These are phyloP conservation scores for Syncephalastrum sp. DNA, from an alignment of 371 early-diverging fungal species.

Conservation along the genomic window DNA sequence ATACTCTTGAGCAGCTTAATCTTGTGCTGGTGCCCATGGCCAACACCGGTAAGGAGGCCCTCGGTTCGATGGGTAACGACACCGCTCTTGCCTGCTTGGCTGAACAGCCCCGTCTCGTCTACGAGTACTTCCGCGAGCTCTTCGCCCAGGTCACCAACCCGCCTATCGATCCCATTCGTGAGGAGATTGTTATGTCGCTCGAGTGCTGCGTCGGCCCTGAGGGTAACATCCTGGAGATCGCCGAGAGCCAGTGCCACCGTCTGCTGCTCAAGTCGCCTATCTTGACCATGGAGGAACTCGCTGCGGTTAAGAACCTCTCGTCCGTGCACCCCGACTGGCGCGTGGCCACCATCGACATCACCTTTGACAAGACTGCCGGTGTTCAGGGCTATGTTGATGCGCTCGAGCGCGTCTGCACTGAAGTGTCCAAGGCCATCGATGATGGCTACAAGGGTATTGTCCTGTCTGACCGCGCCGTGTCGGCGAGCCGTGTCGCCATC, in stretches of 20 bases:
- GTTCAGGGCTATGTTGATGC: conserved; percentile 72
- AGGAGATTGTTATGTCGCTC: conserved; percentile 95
- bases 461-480: conserved; percentile 76
- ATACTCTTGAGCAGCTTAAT: conserved; percentile 91
- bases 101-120: conserved; percentile 82
- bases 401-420: conserved; percentile 83
- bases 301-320: conserved; percentile 57
- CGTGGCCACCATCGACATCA: conserved; percentile 84
- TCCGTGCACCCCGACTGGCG: conserved; percentile 73
- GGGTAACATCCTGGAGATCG: conserved; percentile 87
- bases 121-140: conserved; percentile 95
- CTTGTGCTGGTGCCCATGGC: conserved; percentile 86
- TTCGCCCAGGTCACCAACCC: conserved; percentile 98
- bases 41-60: conserved; percentile 89
- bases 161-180: conserved; percentile 98
- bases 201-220: conserved; percentile 94
- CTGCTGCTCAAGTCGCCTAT: conserved; percentile 82
- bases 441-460: conserved; percentile 71
- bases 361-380: conserved; percentile 75
- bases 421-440: conserved; percentile 80
- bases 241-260: conserved; percentile 77
- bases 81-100: conserved; percentile 92
- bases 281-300: conserved; percentile 78
- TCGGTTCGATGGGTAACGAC: conserved; percentile 98
- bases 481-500: conserved; percentile 73